Evolutionary conservation across 805 yeast genomes (phyloP).

Genomic region (Teunomyces lycoperdinae): DNA sequence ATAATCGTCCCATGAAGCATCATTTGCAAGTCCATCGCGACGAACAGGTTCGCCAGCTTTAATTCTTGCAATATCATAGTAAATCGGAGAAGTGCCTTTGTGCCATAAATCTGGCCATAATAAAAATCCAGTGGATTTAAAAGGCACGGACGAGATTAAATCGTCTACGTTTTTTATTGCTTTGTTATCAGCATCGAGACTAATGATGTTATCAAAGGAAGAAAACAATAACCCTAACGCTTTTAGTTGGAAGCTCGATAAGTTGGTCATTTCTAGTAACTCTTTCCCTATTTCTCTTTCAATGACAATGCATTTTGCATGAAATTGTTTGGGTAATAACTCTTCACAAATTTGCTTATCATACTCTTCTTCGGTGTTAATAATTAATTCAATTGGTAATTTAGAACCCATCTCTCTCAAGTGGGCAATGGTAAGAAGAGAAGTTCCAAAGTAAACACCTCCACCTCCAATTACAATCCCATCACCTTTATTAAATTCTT

Average conservation of each 20-base stretch:
- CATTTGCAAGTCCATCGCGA: slow-evolving; percentile 29
- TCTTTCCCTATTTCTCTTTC: slow-evolving; percentile 24
- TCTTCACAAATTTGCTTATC: slow-evolving; percentile 26
- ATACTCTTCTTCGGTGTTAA: slow-evolving; percentile 22
- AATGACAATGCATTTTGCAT: slow-evolving; percentile 26
- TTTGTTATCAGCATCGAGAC: slow-evolving; percentile 34
- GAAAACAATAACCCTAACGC: slow-evolving; percentile 31
- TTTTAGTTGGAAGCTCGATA: slow-evolving; percentile 27
- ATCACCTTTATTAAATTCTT: slow-evolving; percentile 24
- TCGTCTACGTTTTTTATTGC: slow-evolving; percentile 30
- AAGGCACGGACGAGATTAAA: slow-evolving; percentile 23
- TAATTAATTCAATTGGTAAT: slow-evolving; percentile 34
- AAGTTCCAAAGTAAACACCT: slow-evolving; percentile 23
- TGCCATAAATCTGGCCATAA: slow-evolving; percentile 40
- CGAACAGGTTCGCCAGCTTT: slow-evolving; percentile 27
- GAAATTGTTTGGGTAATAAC: slow-evolving; percentile 19
- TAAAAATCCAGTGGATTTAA: slow-evolving; percentile 22
- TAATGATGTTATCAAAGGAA: slow-evolving; percentile 31
- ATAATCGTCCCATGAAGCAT: slow-evolving; percentile 20
- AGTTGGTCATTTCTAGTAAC: slow-evolving; percentile 13
- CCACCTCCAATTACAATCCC: slow-evolving; percentile 38
- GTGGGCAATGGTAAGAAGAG: slow-evolving; percentile 28
- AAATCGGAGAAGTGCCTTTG: slow-evolving; percentile 29
- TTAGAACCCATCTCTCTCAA: slow-evolving; percentile 29
- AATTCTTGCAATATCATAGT: slow-evolving; percentile 31